These are phyloP conservation scores for Turritis glabra DNA, from an alignment of 345 rosid genomes.

Conservation along the genomic window DNA sequence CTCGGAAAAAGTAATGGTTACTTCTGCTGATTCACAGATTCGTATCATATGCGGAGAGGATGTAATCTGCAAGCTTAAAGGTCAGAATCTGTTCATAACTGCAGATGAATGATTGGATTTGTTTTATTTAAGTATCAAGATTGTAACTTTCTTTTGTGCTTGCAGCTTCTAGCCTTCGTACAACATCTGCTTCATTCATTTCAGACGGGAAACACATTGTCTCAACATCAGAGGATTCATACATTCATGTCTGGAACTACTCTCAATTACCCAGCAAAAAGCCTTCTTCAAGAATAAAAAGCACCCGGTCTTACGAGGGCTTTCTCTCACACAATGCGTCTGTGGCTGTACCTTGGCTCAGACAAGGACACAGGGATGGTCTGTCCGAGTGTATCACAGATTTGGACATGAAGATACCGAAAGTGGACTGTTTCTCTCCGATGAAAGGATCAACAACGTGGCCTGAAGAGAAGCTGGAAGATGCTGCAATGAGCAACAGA, in stretches of 20 bases:
- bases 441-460: conserved; percentile 66
- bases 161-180: conserved; percentile 53
- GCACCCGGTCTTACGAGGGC: conserved; percentile 52
- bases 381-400: conserved; percentile 32
- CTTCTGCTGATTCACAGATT: conserved; percentile 70
- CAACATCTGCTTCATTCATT: conserved; percentile 55
- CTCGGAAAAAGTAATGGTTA: conserved; percentile 57
- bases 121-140: not conserved
- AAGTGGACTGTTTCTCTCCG: conserved; percentile 36
- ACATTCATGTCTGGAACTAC: conserved; percentile 62
- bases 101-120: not conserved
- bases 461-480: conserved; percentile 77
- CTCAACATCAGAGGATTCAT: conserved; percentile 61
- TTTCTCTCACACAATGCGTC: conserved; percentile 58
- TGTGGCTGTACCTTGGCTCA: conserved; percentile 69
- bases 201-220: conserved; percentile 65
- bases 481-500: conserved; percentile 39
- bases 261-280: conserved; percentile 42
- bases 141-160: not conserved
- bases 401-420: conserved; percentile 40
- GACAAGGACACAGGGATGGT: conserved; percentile 34
- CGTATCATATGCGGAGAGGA: conserved; percentile 49
- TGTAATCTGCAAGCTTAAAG: conserved; percentile 62
- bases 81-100: conserved; percentile 14
- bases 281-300: conserved; percentile 38